These are phyloP conservation scores for Herpetospermum pedunculosum DNA, from an alignment of 306 rosid species.

Conservation along the genomic window DNA sequence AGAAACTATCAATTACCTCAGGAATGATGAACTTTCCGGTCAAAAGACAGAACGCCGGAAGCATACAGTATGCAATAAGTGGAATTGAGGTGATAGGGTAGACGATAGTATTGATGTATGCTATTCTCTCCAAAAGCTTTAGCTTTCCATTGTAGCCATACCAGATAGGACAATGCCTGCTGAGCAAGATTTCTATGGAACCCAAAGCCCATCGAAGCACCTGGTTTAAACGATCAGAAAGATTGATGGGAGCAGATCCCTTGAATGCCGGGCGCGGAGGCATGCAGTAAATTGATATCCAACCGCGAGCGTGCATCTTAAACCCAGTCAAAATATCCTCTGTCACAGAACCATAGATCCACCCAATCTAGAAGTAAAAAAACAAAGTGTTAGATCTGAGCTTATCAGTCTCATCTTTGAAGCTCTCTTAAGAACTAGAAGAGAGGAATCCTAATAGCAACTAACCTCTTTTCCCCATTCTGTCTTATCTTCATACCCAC, in stretches of 20 bases:
- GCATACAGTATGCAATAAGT: slow-evolving; percentile 71
- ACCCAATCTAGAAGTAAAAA: slow-evolving; percentile 67
- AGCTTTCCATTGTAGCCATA: slow-evolving; percentile 89
- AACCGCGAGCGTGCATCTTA: slow-evolving; percentile 99
- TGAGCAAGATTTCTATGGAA: slow-evolving; percentile 90
- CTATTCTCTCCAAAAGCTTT: slow-evolving; percentile 67
- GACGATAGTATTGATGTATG: slow-evolving; percentile 90
- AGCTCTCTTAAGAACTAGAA: neutral
- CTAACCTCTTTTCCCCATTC: slow-evolving; percentile 99
- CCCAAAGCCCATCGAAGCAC: slow-evolving; percentile 99
- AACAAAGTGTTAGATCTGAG: neutral
- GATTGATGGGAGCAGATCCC: slow-evolving; percentile 99
- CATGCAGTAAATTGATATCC: slow-evolving; percentile 97
- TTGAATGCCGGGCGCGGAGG: slow-evolving; percentile 97
- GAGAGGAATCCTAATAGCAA: neutral
- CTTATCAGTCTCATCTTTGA: neutral
- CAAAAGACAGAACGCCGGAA: slow-evolving; percentile 94
- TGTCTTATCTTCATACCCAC: slow-evolving; percentile 96
- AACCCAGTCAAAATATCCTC: slow-evolving; percentile 99
- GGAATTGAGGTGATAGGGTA: slow-evolving; percentile 95
- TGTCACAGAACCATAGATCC: slow-evolving; percentile 99
- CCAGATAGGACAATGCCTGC: slow-evolving; percentile 99
- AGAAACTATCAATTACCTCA: slow-evolving; percentile 38
- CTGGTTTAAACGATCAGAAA: slow-evolving; percentile 95
- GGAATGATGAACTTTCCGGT: slow-evolving; percentile 95